Evolutionary conservation across 768 basidiomycete species (phyloP).

Genomic region (Rhodotorula toruloides): DNA sequence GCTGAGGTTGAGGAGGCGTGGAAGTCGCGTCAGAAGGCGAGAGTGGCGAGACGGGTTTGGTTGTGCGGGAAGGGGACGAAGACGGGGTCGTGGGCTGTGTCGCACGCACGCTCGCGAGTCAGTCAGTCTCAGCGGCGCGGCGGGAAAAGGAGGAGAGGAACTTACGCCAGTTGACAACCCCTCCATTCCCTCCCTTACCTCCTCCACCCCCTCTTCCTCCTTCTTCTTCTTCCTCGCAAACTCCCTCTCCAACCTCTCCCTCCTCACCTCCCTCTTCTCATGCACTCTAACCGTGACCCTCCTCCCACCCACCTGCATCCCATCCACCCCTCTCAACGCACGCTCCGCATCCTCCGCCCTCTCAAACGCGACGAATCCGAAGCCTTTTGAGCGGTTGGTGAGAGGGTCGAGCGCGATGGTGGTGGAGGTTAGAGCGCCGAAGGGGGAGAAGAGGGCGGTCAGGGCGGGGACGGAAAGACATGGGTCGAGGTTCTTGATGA

Average conservation of each 20-base stretch:
- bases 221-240: background rate
- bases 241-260: slow-evolving; percentile 85
- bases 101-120: too few species aligned
- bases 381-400: slow-evolving; percentile 69
- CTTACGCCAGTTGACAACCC: background rate
- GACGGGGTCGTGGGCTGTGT: background rate
- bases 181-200: background rate
- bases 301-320: slow-evolving; percentile 58
- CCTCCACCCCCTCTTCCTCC: background rate
- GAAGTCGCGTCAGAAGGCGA: background rate
- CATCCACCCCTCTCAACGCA: slow-evolving; percentile 79
- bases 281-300: slow-evolving; percentile 79
- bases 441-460: slow-evolving; percentile 68
- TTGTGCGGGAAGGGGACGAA: background rate
- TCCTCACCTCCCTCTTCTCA: slow-evolving; percentile 84
- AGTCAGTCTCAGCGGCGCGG: too few species aligned
- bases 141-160: background rate
- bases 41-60: background rate
- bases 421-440: slow-evolving; percentile 86
- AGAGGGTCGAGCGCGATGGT: slow-evolving; percentile 84
- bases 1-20: background rate
- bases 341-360: slow-evolving; percentile 67
- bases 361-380: slow-evolving; percentile 85
- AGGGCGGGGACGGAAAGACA: slow-evolving; percentile 78
- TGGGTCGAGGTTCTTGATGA: slow-evolving; percentile 69